Evolutionary conservation across 805 yeast species (phyloP).

Genomic region (Clavispora carvajalis): DNA sequence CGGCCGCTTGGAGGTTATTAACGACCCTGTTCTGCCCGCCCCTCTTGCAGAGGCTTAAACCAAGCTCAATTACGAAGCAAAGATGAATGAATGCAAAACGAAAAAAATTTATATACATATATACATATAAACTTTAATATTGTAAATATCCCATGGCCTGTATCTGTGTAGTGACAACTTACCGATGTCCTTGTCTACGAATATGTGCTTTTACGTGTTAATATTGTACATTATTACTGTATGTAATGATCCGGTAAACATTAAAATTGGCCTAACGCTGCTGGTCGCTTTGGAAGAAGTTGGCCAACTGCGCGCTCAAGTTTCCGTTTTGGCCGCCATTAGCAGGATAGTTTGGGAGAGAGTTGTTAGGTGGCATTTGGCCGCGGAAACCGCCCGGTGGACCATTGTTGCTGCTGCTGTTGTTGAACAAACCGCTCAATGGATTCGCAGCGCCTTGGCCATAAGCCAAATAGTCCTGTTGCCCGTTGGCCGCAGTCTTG

Average conservation of each 20-base stretch:
- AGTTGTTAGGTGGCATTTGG: conserved; percentile 6
- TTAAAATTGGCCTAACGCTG: background rate
- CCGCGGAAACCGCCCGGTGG: conserved; percentile 12
- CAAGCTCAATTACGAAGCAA: background rate
- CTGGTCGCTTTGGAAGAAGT: conserved; percentile 27
- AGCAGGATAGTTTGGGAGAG: conserved; percentile 8
- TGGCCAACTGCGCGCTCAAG: conserved; percentile 35
- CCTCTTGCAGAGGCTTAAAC: conserved; percentile 11
- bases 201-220: background rate
- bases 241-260: background rate
- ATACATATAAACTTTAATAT: background rate
- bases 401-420: conserved; percentile 11
- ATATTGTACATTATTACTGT: conserved; percentile 1
- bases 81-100: background rate
- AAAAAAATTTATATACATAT: too few relatives aligned
- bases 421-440: conserved; percentile 43
- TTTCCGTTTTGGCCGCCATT: conserved; percentile 19
- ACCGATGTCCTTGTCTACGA: background rate
- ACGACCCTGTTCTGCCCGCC: conserved; percentile 12
- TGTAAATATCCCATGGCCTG: background rate
- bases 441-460: conserved; percentile 38
- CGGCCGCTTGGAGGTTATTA: conserved; percentile 16
- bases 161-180: background rate
- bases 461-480: conserved; percentile 31
- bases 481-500: conserved; percentile 33